phyloP scores from a whole-genome alignment of 371 early-diverging fungal genomes.

The Blakeslea trispora region DNA sequence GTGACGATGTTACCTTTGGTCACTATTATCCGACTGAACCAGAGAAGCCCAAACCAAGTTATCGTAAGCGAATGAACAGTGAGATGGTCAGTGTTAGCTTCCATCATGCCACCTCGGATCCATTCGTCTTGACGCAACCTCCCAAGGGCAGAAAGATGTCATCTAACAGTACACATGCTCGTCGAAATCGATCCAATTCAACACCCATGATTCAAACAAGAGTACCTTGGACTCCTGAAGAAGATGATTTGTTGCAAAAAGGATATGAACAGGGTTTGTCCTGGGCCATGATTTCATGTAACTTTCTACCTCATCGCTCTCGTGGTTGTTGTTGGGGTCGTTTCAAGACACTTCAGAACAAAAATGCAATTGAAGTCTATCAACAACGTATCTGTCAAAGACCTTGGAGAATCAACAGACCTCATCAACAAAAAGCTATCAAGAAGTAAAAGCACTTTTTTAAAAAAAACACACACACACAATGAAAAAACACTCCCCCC shows the following conservation, averaged over 20 bases:
- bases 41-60: conserved; percentile 7
- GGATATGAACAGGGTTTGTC: conserved; percentile 48
- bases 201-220: conserved; percentile 12
- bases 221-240: conserved; percentile 42
- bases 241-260: conserved; percentile 40
- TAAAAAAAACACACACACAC: too few relatives aligned
- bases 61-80: conserved; percentile 16
- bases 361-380: conserved; percentile 31
- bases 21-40: too few relatives aligned
- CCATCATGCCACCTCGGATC: too few relatives aligned
- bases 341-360: conserved; percentile 44
- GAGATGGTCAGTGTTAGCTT: too few relatives aligned
- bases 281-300: conserved; percentile 49
- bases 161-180: too few relatives aligned
- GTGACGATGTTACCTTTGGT: neutral
- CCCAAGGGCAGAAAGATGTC: too few relatives aligned
- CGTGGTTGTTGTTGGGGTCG: conserved; percentile 53
- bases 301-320: conserved; percentile 46
- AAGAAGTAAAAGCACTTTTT: too few relatives aligned
- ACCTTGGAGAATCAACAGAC: conserved; percentile 32
- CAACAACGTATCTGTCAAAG: conserved; percentile 31
- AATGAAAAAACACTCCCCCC: too few relatives aligned
- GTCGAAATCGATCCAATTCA: conserved; percentile 10
- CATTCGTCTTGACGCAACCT: too few relatives aligned
- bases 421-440: too few relatives aligned